Evolutionary conservation across 805 yeast species (phyloP).

Genomic region (Saccharomyces eubayanus): DNA sequence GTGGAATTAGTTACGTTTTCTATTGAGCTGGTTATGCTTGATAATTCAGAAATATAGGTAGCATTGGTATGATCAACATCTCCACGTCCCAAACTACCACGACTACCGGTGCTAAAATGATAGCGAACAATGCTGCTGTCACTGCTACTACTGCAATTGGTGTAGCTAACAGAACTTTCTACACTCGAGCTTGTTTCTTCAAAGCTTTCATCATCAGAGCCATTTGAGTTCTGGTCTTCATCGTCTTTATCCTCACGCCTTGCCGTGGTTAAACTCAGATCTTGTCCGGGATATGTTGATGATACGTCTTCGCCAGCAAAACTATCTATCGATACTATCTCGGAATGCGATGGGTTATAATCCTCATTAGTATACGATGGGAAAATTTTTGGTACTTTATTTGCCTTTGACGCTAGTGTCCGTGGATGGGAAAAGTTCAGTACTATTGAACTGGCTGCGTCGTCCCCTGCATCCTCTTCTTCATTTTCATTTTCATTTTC

Average conservation of each 20-base stretch:
- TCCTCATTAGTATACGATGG: not conserved
- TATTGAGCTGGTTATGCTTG: constrained; percentile 14
- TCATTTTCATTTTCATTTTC: not conserved
- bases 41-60: constrained; percentile 7
- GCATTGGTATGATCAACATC: not conserved
- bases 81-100: not conserved
- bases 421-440: constrained; percentile 15
- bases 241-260: constrained; percentile 7
- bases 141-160: not conserved
- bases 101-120: not conserved
- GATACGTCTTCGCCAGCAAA: constrained; percentile 9
- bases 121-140: not conserved
- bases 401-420: not conserved
- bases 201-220: not conserved
- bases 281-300: constrained; percentile 9
- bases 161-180: not conserved
- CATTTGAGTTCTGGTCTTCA: not conserved
- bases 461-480: constrained; percentile 8
- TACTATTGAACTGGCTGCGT: constrained; percentile 16
- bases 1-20: constrained; percentile 3
- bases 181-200: constrained; percentile 1
- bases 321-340: constrained; percentile 21
- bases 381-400: not conserved
- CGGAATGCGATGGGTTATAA: constrained; percentile 16
- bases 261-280: constrained; percentile 11